Evolutionary conservation across 352 stramenopile genomes (phyloP).

Genomic region (Phytophthora pseudosyringae): DNA sequence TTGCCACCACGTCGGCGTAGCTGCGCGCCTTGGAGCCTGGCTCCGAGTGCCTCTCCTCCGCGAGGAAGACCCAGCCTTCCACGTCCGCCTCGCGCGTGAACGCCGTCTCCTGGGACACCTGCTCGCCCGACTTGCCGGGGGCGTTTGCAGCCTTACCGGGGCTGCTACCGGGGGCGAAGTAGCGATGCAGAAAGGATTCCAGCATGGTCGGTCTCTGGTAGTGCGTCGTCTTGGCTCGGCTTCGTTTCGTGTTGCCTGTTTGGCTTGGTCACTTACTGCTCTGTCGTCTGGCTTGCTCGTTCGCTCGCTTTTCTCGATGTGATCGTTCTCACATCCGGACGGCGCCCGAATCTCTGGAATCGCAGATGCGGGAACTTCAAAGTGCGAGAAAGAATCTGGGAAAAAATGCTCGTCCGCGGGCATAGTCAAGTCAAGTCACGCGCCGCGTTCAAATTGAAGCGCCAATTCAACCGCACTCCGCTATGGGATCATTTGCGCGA

Average conservation of each 20-base stretch:
- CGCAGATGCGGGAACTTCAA: slow-evolving; percentile 4
- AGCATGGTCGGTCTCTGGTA: slow-evolving; percentile 31
- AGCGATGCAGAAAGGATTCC: slow-evolving; percentile 43
- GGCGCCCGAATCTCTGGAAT: not conserved
- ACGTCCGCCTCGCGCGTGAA: slow-evolving; percentile 49
- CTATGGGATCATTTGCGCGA: slow-evolving; percentile 1
- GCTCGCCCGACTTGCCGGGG: slow-evolving; percentile 11
- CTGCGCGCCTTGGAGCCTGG: slow-evolving; percentile 32
- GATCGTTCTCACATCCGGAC: not conserved
- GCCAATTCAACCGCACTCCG: slow-evolving; percentile 10
- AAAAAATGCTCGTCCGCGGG: slow-evolving; percentile 17
- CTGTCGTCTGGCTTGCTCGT: not conserved
- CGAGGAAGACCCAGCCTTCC: slow-evolving; percentile 59
- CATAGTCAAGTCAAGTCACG: slow-evolving; percentile 23
- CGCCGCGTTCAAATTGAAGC: slow-evolving; percentile 13
- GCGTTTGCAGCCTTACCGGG: slow-evolving; percentile 15
- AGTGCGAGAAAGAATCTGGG: slow-evolving; percentile 3
- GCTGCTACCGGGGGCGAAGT: slow-evolving; percentile 33
- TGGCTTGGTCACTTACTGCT: not conserved
- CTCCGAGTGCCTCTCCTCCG: slow-evolving; percentile 32
- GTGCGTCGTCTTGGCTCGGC: slow-evolving; percentile 1
- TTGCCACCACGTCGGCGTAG: slow-evolving; percentile 55
- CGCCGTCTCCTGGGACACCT: slow-evolving; percentile 38
- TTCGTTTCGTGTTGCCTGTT: not conserved
- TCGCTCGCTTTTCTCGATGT: slow-evolving; percentile 20